Evolutionary conservation across 2,329 filamentous ascomycete species (phyloP).

Genomic region (Trichoderma brevicompactum): DNA sequence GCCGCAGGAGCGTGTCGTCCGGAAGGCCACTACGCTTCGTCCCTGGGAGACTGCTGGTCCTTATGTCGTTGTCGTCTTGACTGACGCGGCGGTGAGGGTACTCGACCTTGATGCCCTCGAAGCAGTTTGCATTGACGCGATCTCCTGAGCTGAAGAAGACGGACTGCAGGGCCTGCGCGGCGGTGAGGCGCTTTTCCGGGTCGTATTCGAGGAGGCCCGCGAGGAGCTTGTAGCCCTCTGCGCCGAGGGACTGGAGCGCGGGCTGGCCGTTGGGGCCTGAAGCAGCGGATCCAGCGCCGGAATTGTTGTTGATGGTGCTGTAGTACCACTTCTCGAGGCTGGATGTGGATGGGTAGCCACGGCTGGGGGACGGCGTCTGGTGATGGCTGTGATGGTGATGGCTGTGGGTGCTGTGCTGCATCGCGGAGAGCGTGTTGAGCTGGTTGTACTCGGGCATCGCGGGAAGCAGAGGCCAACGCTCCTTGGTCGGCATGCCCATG

Average conservation of each 20-base stretch:
- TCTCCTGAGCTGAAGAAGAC: slow-evolving; percentile 82
- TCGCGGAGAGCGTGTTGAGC: slow-evolving; percentile 59
- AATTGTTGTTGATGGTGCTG: slow-evolving; percentile 65
- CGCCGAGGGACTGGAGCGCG: slow-evolving; percentile 64
- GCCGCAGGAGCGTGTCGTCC: slow-evolving; percentile 73
- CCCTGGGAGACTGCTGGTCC: slow-evolving; percentile 84
- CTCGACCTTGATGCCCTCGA: slow-evolving; percentile 84
- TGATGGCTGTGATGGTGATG: slow-evolving; percentile 54
- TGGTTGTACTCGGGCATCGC: slow-evolving; percentile 87
- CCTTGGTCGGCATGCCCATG: slow-evolving; percentile 85
- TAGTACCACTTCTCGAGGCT: slow-evolving; percentile 82
- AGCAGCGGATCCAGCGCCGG: slow-evolving; percentile 37
- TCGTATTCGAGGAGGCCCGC: slow-evolving; percentile 89
- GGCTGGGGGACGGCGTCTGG: slow-evolving; percentile 39
- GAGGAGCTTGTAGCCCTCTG: slow-evolving; percentile 81
- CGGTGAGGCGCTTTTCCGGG: slow-evolving; percentile 83
- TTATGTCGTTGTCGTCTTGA: slow-evolving; percentile 93
- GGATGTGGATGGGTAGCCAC: slow-evolving; percentile 43
- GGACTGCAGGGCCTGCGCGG: slow-evolving; percentile 85
- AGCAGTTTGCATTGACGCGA: slow-evolving; percentile 79
- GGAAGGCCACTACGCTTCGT: slow-evolving; percentile 87
- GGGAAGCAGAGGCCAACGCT: slow-evolving; percentile 82
- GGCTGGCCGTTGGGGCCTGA: slow-evolving; percentile 35
- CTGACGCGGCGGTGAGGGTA: slow-evolving; percentile 91
- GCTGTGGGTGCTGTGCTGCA: slow-evolving; percentile 50